phyloP scores from a whole-genome alignment of 768 basidiomycete genomes.

The Leccinum aurantiacum region DNA sequence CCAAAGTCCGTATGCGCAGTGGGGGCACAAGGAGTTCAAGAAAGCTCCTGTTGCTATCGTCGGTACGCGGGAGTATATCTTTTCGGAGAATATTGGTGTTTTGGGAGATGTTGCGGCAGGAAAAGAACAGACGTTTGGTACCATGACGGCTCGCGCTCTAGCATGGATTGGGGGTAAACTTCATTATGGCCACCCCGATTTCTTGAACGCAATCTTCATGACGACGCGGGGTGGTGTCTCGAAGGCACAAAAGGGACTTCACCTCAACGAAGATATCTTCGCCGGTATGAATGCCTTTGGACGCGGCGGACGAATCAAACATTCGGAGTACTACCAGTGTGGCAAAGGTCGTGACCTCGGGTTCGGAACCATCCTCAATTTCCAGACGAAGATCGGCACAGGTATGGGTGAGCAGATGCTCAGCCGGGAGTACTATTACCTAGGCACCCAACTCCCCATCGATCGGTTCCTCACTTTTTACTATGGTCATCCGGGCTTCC shows the following conservation, averaged over 20 bases:
- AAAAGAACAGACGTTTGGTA: constrained; percentile 99
- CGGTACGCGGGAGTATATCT: constrained; percentile 98
- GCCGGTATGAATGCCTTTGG: constrained; percentile 99
- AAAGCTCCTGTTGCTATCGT: constrained; percentile 94
- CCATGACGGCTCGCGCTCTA: constrained; percentile 90
- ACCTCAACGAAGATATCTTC: constrained; percentile 99
- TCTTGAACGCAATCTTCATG: constrained; percentile 98
- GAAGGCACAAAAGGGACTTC: constrained; percentile 98
- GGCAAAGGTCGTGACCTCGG: constrained; percentile 99
- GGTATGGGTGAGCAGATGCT: constrained; percentile 99
- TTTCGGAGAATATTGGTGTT: constrained; percentile 99
- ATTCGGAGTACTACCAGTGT: constrained; percentile 99
- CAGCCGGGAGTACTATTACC: constrained; percentile 98
- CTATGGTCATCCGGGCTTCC: constrained; percentile 99
- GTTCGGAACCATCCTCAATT: constrained; percentile 98
- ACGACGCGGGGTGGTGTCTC: constrained; percentile 97
- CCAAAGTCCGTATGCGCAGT: constrained; percentile 94
- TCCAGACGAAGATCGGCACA: constrained; percentile 99
- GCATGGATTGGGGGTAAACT: constrained; percentile 98
- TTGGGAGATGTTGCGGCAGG: constrained; percentile 98
- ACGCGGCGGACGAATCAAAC: constrained; percentile 98
- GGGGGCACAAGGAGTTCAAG: constrained; percentile 91
- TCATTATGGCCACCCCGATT: constrained; percentile 99
- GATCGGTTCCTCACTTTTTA: constrained; percentile 99
- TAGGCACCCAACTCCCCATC: constrained; percentile 96